Evolutionary conservation across 805 yeast species (phyloP).

Genomic region (Danielia reshetovae): DNA sequence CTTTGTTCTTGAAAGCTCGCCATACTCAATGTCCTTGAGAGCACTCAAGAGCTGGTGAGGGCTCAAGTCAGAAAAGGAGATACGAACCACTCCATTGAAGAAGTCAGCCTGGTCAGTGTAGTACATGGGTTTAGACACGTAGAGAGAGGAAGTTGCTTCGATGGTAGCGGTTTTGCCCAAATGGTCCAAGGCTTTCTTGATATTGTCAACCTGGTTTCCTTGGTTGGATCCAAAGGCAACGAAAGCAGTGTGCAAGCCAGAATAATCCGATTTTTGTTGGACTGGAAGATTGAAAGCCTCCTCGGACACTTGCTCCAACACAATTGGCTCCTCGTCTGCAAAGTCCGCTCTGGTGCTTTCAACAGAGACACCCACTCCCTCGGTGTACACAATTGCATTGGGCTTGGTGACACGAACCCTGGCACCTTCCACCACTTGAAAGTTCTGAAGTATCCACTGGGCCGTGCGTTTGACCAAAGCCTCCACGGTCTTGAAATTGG

Average conservation of each 20-base stretch:
- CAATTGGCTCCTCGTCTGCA: conserved; percentile 19
- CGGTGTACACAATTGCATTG: conserved; percentile 80
- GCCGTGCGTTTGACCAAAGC: conserved; percentile 78
- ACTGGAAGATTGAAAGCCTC: conserved; percentile 31
- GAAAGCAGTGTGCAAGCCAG: conserved; percentile 49
- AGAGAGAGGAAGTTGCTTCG: conserved; percentile 66
- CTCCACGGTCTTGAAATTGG: conserved; percentile 89
- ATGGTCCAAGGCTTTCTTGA: conserved; percentile 47
- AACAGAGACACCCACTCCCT: conserved; percentile 86
- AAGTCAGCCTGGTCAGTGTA: conserved; percentile 74
- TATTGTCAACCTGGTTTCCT: conserved; percentile 67
- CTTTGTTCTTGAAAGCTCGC: conserved; percentile 66
- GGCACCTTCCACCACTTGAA: conserved; percentile 30
- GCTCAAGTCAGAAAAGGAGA: conserved; percentile 48
- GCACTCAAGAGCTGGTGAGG: conserved; percentile 63
- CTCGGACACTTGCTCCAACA: conserved; percentile 7
- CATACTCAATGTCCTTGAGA: conserved; percentile 76
- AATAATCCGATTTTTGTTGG: conserved; percentile 5
- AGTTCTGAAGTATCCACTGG: conserved; percentile 45
- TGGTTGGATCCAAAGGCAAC: conserved; percentile 88
- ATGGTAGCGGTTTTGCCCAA: conserved; percentile 38
- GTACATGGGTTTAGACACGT: conserved; percentile 92
- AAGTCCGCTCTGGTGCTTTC: conserved; percentile 45
- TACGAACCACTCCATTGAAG: conserved; percentile 74
- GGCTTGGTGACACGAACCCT: conserved; percentile 75